phyloP scores from a whole-genome alignment of 306 rosid genomes.

The Trifolium subterraneum region DNA sequence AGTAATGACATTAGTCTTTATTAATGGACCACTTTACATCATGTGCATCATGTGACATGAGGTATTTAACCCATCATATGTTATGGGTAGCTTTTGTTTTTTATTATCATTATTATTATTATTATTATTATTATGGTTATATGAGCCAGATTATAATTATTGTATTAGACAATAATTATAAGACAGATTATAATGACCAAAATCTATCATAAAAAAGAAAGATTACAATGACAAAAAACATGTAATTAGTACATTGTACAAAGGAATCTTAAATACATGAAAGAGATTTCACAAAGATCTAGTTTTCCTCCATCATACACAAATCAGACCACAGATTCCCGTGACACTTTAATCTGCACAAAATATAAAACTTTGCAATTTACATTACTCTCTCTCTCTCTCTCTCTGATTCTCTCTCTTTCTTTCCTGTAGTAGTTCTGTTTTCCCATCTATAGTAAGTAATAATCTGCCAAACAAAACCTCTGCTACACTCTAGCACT shows the following conservation, averaged over 20 bases:
- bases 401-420: constrained; percentile 16
- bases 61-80: constrained; percentile 33
- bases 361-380: constrained; percentile 37
- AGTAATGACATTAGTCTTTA: neutral
- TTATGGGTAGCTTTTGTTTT: constrained; percentile 31
- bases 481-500: constrained; percentile 35
- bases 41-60: constrained; percentile 42
- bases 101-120: neutral
- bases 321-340: constrained; percentile 60
- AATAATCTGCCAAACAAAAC: constrained; percentile 34
- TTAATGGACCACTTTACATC: constrained; percentile 34
- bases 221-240: neutral
- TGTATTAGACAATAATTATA: neutral
- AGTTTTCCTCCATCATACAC: constrained; percentile 53
- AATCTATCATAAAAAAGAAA: neutral
- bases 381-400: constrained; percentile 31
- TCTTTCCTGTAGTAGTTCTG: neutral
- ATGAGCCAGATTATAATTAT: neutral
- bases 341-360: constrained; percentile 63
- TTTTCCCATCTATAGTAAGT: constrained; percentile 33
- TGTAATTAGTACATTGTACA: neutral
- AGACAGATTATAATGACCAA: constrained; percentile 1
- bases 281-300: constrained; percentile 47
- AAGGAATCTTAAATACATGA: constrained; percentile 47
- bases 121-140: too few species aligned